Base-by-base conservation (phyloP, 345 rosid genomes). In the Corymbia maculata region DNA sequence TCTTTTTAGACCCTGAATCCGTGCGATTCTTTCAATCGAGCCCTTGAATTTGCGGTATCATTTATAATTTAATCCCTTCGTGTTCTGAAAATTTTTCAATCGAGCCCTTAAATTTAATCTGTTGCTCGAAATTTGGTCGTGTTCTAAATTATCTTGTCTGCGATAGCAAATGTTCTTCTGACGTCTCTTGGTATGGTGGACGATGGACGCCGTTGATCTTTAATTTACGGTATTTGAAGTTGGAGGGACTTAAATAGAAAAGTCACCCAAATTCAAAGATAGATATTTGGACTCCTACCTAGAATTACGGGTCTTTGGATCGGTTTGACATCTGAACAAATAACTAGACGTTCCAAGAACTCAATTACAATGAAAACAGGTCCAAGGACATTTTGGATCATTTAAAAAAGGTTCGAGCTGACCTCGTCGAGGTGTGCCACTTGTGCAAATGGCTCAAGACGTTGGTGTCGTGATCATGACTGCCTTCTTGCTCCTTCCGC, bases 131-230 rank as follows among this genome's bases (percentile, higher is more conserved):
- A 26, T 26, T 59, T 11, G 30, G 30, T 59, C 1, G 6, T 59
- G 66, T 11, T 30, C 2, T 26, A n/a, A 26, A 59, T 59, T 5
- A 11, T 26, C 24, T 11, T 59, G 30, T 59, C 30, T 26, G 13
- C 4, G 2, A 61, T 7, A 3, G 61, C 13, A 9, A 8, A 22
- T 22, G 61, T 57, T 57, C 26, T 22, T 22, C 0, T 13, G 6
- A 57, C n/a, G 2, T 61, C 15, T 26, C 32, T 28, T 28, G 6
- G 15, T 28, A 14, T 26, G 13, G 42, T 61, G 59, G 59, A 7
- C 17, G 5, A 8, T 0, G 0, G 16, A 51, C 12, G 52, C 42
- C 28, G 1, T 6, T 0, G 15, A n/a, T 61, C 8, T 61, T 13
- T 2, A 13, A 3, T 28, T 28, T 6, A 30, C 70, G 16, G 28